Percentiles rank a stretch among this genome's conserved stretches.
phyloP scores from a whole-genome alignment of 1,139 yeast species.

The Yamadazyma jaroonii region DNA sequence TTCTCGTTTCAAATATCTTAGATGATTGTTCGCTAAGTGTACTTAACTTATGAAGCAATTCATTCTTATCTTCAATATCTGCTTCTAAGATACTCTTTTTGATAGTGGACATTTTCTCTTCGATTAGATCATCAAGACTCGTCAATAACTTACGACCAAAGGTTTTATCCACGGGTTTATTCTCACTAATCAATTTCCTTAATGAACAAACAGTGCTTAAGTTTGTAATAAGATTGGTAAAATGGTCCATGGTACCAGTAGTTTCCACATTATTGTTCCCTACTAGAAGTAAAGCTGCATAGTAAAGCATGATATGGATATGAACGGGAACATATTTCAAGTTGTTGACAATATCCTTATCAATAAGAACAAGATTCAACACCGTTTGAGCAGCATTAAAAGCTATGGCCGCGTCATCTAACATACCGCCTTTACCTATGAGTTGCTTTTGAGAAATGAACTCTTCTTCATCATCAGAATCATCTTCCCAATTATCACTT shows the following conservation, averaged over 20 bases:
- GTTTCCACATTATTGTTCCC: constrained; percentile 16
- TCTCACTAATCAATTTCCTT: constrained; percentile 39
- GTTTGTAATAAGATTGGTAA: constrained; percentile 23
- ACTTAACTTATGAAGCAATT: constrained; percentile 17
- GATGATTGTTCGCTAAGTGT: constrained; percentile 13
- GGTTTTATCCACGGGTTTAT: constrained; percentile 52
- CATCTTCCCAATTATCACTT: constrained; percentile 24
- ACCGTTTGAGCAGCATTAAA: constrained; percentile 64
- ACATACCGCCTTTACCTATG: constrained; percentile 34
- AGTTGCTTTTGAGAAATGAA: constrained; percentile 37
- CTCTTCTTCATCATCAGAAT: constrained; percentile 25
- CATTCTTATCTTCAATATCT: constrained; percentile 13
- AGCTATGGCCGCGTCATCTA: constrained; percentile 48
- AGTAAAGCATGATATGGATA: constrained; percentile 67
- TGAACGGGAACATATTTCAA: constrained; percentile 68
- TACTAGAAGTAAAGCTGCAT: constrained; percentile 58
- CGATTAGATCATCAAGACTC: constrained; percentile 44
- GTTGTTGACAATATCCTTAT: constrained; percentile 55
- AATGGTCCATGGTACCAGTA: constrained; percentile 23
- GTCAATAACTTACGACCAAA: constrained; percentile 50
- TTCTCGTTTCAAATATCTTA: constrained; percentile 23
- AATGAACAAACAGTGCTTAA: constrained; percentile 36
- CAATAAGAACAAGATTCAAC: constrained; percentile 55
- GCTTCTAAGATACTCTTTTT: constrained; percentile 9
- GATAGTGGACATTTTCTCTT: constrained; percentile 28